Percentiles rank a stretch among this genome's conserved stretches.
phyloP scores from a whole-genome alignment of 2,329 filamentous ascomycete genomes.

The Fonsecaea monophora region DNA sequence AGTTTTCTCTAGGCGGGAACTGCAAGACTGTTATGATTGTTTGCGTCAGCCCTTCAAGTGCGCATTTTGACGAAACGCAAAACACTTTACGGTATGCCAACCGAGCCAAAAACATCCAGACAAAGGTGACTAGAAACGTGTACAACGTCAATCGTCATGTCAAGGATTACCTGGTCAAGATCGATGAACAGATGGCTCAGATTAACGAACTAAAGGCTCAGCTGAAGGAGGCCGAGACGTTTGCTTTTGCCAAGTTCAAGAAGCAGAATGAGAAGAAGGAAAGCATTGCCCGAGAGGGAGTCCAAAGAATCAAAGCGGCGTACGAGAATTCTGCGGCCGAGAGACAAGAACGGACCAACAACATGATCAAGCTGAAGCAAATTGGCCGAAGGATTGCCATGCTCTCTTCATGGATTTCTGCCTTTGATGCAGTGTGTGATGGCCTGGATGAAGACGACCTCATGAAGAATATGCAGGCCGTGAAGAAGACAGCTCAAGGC shows the following conservation, averaged over 20 bases:
- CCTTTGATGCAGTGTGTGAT: constrained; percentile 84
- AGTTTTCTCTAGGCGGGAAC: constrained; percentile 96
- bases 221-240: constrained; percentile 83
- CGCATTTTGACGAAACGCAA: constrained; percentile 97
- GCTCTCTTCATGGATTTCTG: constrained; percentile 89
- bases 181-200: constrained; percentile 95
- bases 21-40: constrained; percentile 99
- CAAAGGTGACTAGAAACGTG: constrained; percentile 97
- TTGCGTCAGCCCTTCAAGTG: constrained; percentile 93
- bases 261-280: constrained; percentile 90
- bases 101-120: constrained; percentile 98
- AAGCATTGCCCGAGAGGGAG: constrained; percentile 74
- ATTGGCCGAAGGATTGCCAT: constrained; percentile 84
- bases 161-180: constrained; percentile 99
- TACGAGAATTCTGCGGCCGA: constrained; percentile 82
- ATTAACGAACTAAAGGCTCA: constrained; percentile 95
- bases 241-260: constrained; percentile 85
- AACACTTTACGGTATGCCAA: constrained; percentile 98
- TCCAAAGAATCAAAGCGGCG: constrained; percentile 78
- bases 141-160: constrained; percentile 99
- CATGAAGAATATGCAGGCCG: constrained; percentile 71
- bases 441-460: constrained; percentile 70
- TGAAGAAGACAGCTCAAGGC: constrained; percentile 87
- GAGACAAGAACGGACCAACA: constrained; percentile 76
- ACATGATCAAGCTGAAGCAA: constrained; percentile 81